Evolutionary conservation across 208 protist species (phyloP), one percentile per base, ranked within the genome.

Genomic region (Jaenimonas drosophilae): DNA sequence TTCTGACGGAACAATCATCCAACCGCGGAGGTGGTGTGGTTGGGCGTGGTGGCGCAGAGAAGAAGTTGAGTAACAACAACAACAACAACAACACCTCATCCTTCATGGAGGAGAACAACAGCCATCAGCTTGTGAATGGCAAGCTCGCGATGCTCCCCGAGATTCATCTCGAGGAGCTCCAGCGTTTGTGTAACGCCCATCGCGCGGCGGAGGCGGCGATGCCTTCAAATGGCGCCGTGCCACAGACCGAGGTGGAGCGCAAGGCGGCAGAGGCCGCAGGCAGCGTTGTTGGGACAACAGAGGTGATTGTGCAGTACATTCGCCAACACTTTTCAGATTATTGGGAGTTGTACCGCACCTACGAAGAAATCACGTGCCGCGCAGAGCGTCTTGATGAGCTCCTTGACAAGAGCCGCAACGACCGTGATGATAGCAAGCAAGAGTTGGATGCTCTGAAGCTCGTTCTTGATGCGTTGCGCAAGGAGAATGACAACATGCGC

Each of bases 401-500:
- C 11, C 42, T 67, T 11, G 26, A 44, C 30, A 29, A 17, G 38
- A 23, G 40, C 24, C 42, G 34, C 31, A 21, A 56, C 24, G 51
- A 54, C 31, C 52, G 53, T 0, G 68, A 76, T 40, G 47, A 56
- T 20, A 41, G 39, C 59, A 17, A 23, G 11, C 50, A 57, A 20
- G 57, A 68, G 28, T 34, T 59, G 1, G 56, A 69, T 30, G 47
- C 49, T 5, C 49, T 66, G 3, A 55, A 56, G 28, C 28, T 42
- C 19, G 28, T 52, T 2, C 12, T 67, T 2, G 42, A 38, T 11
- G 43, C 52, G n/a, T 26, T 49, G 3, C 39, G 47, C 1, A 48
- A 56, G 12, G 60, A 79, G 39, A 74, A 68, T 41, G 41, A 4
- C 11, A 16, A 45, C 2, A 74, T 79, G 60, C 41, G 44, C 14